Base-by-base conservation (phyloP, 169 alveolate species). In the Plasmodium ovale region DNA sequence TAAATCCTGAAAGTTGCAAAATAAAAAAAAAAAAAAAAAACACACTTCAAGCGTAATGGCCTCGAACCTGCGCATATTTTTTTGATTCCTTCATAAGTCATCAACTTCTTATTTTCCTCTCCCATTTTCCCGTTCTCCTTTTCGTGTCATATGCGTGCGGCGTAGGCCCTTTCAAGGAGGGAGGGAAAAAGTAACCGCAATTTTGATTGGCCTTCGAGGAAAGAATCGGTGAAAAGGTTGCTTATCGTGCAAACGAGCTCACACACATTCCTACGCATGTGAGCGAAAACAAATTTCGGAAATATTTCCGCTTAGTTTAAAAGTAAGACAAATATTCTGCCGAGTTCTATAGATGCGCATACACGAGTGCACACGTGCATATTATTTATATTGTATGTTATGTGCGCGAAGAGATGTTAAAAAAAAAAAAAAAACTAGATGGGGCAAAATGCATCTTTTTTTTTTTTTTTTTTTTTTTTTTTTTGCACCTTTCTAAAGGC, bases 21-120 rank as follows among this genome's bases (percentile, higher is more conserved):
- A n/a, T n/a, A n/a, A n/a, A n/a, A n/a, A n/a, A n/a, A n/a, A n/a
- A n/a, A n/a, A n/a, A 29, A 60, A 29, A 29, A 60, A 25, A 16
- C 10, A 56, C 10, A 56, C 16, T 14, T 12, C 10, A 10, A 54
- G 6, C n/a, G 6, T 0, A 49, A 49, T 49, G 14, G 4, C 27
- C 4, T 42, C 74, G 35, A 62, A 74, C 88, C 88, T 42, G 53
- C 42, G 42, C 88, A 60, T 25, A 74, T 44, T 74, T 74, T 74
- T 65, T 74, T 74, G 51, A 74, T 68, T 31, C 27, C 68, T 39
- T 74, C 35, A 44, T 74, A 74, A 23, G 42, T 60, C 88, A 74
- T 74, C 25, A 74, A 7, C 62, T 59, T 60, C 31, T 29, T 37
- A 27, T 44, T 44, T 4, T 23, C 49, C n/a, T 35, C 65, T n/a